A percentile compares a stretch with the other conserved stretches of the same genome.
Evolutionary conservation across 164 flowering plant genomes (phyloP).

Genomic region (Brasenia schreberi): DNA sequence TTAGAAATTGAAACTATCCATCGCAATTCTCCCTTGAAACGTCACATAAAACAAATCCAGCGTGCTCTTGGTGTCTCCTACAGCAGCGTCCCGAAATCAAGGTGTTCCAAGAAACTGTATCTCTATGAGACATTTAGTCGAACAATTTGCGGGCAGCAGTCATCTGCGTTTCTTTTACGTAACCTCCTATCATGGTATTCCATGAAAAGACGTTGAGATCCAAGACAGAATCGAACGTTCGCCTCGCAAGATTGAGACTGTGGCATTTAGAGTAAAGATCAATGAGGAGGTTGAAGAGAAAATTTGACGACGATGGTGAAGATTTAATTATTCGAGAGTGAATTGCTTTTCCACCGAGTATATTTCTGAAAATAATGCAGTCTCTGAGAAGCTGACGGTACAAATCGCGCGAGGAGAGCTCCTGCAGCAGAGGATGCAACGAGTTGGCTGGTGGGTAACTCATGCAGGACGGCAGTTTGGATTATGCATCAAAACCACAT

Average conservation of each 20-base stretch:
- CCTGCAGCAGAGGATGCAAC: background rate
- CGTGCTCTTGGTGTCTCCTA: slow-evolving; percentile 26
- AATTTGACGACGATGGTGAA: slow-evolving; percentile 31
- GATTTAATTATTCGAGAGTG: slow-evolving; percentile 53
- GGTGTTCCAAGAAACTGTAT: slow-evolving; percentile 70
- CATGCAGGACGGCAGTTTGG: background rate
- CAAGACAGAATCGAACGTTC: slow-evolving; percentile 32
- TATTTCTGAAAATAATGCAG: slow-evolving; percentile 38
- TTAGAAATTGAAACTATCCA: slow-evolving; percentile 73
- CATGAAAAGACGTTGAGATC: slow-evolving; percentile 65
- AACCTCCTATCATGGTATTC: slow-evolving; percentile 58
- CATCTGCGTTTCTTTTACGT: slow-evolving; percentile 38
- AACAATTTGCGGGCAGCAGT: slow-evolving; percentile 51
- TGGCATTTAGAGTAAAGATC: slow-evolving; percentile 71
- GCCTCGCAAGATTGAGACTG: slow-evolving; percentile 36
- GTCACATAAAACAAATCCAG: slow-evolving; percentile 28
- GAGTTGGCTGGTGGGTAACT: background rate
- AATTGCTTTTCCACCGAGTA: slow-evolving; percentile 47
- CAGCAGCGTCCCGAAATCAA: slow-evolving; percentile 54
- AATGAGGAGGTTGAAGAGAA: slow-evolving; percentile 78
- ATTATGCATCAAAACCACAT: too few species aligned
- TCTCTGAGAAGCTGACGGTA: slow-evolving; percentile 33
- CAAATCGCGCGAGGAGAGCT: slow-evolving; percentile 10
- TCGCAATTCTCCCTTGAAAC: slow-evolving; percentile 33
- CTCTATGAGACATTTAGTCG: slow-evolving; percentile 61